Evolutionary conservation across 768 basidiomycete genomes (phyloP), one percentile per base, ranked within the genome.

Genomic region (Tricholoma hemisulphureum): DNA sequence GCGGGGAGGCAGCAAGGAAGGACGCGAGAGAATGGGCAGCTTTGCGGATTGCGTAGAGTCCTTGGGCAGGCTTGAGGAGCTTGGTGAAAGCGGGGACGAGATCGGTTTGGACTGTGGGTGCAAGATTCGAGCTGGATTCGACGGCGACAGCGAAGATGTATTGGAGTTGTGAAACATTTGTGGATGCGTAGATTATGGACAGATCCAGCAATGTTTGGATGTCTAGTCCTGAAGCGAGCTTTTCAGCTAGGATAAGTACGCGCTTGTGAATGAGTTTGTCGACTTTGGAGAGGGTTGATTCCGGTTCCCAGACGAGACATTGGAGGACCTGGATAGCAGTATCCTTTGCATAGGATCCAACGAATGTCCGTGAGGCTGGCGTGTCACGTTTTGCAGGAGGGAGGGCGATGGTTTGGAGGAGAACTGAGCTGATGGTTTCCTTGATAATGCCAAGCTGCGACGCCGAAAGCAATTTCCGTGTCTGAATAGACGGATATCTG

Each of bases 31-130:
- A 83, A 64, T 84, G 79, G 2, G 83, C 75, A 4, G 83, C 76
- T 68, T 89, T 90, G 31, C 89, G 82, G 59, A 88, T 73, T 18
- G 76, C 80, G 56, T 90, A 87, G 1, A 91, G 71, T 6, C 85
- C 89, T 55, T 75, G 72, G 0, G 72, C 67, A 9, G 78, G 65
- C 13, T 76, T 71, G 0, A 82, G 73, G 1, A 90, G 75, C 9
- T 78, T 65, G 1, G 80, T 81, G 60, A 90, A 81, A 0, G 83
- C 81, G 3, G 86, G 82, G 0, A 87, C 73, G 5, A 85, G 78
- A 28, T 86, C 82, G 16, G 66, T 64, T 57, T 72, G 54, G 49
- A 83, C 68, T 24, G 64, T 63, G 10, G 68, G 56, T 14, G 75
- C 58, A 5, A 81, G 60, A 20, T 72, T 58, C 1, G 76, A 59